Base-by-base conservation (phyloP, 1,284 basidiomycete genomes). In the Boletellus deceptivus region DNA sequence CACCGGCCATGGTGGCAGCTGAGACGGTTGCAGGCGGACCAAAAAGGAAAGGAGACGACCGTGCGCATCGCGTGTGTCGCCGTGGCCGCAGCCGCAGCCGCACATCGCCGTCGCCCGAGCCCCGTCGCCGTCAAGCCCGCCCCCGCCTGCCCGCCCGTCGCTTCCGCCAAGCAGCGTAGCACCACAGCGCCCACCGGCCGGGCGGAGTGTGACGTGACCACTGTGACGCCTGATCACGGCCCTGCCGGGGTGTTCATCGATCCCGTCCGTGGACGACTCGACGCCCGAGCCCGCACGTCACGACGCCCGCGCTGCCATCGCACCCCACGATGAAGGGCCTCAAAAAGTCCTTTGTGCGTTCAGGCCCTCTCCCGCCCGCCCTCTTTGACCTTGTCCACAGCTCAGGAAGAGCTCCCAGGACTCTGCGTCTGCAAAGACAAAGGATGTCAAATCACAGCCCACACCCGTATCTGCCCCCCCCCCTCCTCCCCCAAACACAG, bases 321-420 rank as follows among this genome's bases (percentile, higher is more conserved):
- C 34, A 46, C 52, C 41, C n/a, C 53, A 57, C 53, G 56, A 95
- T 95, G 92, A 95, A 94, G 77, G 84, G 84, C 58, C 77, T 95
- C 68, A 93, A 90, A 81, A 94, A 93, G 76, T 86, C 86, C 59
- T 77, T 93, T 70, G 92, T 93, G 64, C 67, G 72, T 70, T 22
- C 39, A 7, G 24, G 13, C 35, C 22, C 41, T 41, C 58, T 53
- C 52, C 51, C 31, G 34, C 48, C 48, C 55, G 37, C 46, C 46
- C 37, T 50, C 48, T 55, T 50, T 10, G 25, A 59, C 59, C 62
- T 55, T 44, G 35, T 53, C 48, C 54, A 35, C 67, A 88, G 86
- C 78, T 88, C 60, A 76, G 84, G 60, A 86, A 84, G 74, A 78
- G 74, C 59, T 82, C 82, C 40, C 74, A 80, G 63, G 84, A 86